Base-by-base conservation (phyloP, 148 eudicot species). In the Pouteria glomerata region DNA sequence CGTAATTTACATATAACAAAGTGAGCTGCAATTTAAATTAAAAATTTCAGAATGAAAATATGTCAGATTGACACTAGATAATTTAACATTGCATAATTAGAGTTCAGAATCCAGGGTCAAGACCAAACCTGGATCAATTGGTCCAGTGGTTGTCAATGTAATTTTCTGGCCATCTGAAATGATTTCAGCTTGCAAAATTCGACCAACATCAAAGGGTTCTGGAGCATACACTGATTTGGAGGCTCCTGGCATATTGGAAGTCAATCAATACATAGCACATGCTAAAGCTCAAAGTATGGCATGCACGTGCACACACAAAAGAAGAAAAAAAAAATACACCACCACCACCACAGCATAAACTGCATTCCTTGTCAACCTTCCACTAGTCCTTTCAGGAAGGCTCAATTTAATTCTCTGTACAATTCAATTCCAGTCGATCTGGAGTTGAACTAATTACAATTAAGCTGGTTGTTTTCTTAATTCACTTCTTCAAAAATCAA, bases 201-300 rank as follows among this genome's bases (percentile, higher is more conserved):
- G 81, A 12, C 99, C 94, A 79, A 88, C 96, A 65, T 96, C 99
- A 76, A 79, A 88, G 30, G 99, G 97, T 78, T 96, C 99, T 8
- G 99, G 99, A 80, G 99, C 97, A 86, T 96, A 96, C 44, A 84
- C 77, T 69, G 90, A 66, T 77, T 96, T 96, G 6, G 83, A 92
- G 70, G 97, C 99, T 69, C 99, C 99, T 96, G 83, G 70, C 26
- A 78, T 6, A 56, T 23, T 27, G 63, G 15, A 74, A 73, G 3
- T 27, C 24, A 50, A 16, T 48, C 8, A 21, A 35, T 24, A 41
- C 42, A 14, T 19, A 21, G n/a, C n/a, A n/a, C n/a, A 39, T 39
- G 10, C 44, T n/a, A 14, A 21, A 35, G 51, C 26, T 37, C 26
- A 45, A 52, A 70, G 23, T 4, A 35, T 18, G 24, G 62, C 13